A percentile compares a stretch with the other conserved stretches of the same genome.
Conservation (phyloP, 352 stramenopile genomes). For the Globisporangium paddicum region DNA sequence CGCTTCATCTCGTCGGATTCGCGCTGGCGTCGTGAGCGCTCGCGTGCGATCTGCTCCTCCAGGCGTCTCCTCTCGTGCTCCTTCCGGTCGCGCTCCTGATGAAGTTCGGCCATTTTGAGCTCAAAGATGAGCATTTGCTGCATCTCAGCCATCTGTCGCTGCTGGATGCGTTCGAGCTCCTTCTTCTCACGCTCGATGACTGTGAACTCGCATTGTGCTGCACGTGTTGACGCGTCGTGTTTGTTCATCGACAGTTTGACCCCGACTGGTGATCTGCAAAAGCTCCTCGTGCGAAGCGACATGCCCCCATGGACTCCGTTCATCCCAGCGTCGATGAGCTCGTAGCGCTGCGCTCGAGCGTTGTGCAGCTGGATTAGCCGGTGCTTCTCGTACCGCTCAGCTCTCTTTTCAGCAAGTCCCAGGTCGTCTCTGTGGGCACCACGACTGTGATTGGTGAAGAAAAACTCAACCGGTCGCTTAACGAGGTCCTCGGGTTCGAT, state of each 20-base stretch:
- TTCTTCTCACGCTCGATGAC: constrained; percentile 64
- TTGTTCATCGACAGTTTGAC: constrained; percentile 24
- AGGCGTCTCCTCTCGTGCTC: constrained; percentile 44
- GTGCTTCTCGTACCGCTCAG: constrained; percentile 52
- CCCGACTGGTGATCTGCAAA: constrained; percentile 40
- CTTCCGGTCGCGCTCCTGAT: constrained; percentile 45
- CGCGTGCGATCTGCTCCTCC: constrained; percentile 33
- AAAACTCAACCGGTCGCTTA: constrained; percentile 48
- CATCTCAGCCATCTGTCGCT: constrained; percentile 60
- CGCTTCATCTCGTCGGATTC: constrained; percentile 49
- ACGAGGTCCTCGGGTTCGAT: constrained; percentile 65
- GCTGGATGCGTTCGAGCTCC: constrained; percentile 66
- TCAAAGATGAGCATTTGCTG: constrained; percentile 72
- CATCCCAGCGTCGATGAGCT: constrained; percentile 52
- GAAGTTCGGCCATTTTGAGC: constrained; percentile 49
- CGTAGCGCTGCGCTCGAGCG: constrained; percentile 40
- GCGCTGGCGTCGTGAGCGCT: constrained; percentile 36
- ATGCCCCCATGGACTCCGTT: constrained; percentile 40
- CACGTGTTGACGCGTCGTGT: constrained; percentile 13
- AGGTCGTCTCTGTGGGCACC: constrained; percentile 21
- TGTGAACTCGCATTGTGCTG: constrained; percentile 30
- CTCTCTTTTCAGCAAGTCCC: constrained; percentile 46
- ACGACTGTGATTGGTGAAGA: constrained; percentile 19
- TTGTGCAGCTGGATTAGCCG: constrained; percentile 45
- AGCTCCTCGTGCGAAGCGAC: constrained; percentile 49